These are phyloP conservation scores for Fusarium sp. DNA, from an alignment of 2,329 filamentous ascomycete species.

Conservation along the genomic window DNA sequence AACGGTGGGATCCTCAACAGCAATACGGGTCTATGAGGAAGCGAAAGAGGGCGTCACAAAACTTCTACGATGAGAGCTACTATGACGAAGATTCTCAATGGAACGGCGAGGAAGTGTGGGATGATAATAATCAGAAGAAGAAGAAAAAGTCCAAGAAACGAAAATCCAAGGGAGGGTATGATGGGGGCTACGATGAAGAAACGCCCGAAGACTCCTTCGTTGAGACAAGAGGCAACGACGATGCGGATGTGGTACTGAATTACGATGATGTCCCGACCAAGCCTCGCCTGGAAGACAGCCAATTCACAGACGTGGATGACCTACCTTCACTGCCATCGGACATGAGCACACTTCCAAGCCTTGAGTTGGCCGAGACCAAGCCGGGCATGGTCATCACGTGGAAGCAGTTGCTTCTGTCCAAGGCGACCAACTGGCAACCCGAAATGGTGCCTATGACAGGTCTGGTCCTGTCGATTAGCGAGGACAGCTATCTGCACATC, in stretches of 20 bases:
- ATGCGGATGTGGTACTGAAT: slow-evolving; percentile 57
- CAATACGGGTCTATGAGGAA: slow-evolving; percentile 61
- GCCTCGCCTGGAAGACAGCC: slow-evolving; percentile 55
- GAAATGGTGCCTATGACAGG: slow-evolving; percentile 76
- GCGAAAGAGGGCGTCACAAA: slow-evolving; percentile 64
- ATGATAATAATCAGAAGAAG: slow-evolving; percentile 56
- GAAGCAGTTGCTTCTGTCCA: slow-evolving; percentile 74
- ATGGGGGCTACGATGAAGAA: slow-evolving; percentile 27
- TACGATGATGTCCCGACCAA: slow-evolving; percentile 56
- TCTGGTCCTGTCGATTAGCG: slow-evolving; percentile 69
- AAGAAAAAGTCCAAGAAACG: slow-evolving; percentile 59
- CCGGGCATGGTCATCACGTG: slow-evolving; percentile 78
- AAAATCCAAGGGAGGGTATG: slow-evolving; percentile 47
- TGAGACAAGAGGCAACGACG: slow-evolving; percentile 23
- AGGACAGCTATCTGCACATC: slow-evolving; percentile 69
- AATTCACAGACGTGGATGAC: slow-evolving; percentile 70
- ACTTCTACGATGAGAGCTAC: slow-evolving; percentile 49
- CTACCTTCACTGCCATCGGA: slow-evolving; percentile 74
- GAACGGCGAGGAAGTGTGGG: slow-evolving; percentile 49
- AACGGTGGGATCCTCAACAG: slow-evolving; percentile 89
- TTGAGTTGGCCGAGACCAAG: slow-evolving; percentile 65
- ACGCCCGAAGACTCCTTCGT: slow-evolving; percentile 7
- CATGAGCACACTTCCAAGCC: slow-evolving; percentile 64
- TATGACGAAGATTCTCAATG: slow-evolving; percentile 50
- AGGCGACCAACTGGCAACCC: slow-evolving; percentile 76